These are phyloP conservation scores for Mortierella sp. DNA, from an alignment of 371 early-diverging fungal species.

Conservation along the genomic window DNA sequence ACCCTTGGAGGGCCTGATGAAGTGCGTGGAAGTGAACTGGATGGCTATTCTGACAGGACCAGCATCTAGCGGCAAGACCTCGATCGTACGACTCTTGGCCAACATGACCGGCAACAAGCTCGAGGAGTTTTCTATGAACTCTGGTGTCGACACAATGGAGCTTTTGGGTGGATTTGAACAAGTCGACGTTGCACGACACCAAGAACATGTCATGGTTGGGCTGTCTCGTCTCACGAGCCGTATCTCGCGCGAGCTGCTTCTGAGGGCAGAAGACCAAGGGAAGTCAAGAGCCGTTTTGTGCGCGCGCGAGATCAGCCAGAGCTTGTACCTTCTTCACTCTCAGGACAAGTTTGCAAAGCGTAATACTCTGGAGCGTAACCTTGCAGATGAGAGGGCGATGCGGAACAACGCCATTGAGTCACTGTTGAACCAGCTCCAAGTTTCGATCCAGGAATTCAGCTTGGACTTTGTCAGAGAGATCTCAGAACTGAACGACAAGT, in stretches of 20 bases:
- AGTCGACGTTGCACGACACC: conserved; percentile 86
- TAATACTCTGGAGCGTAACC: conserved; percentile 20
- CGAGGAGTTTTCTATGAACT: conserved; percentile 95
- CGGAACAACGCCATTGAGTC: conserved; percentile 52
- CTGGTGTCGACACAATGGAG: conserved; percentile 94
- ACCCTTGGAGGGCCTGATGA: conserved; percentile 82
- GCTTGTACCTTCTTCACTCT: conserved; percentile 49
- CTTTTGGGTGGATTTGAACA: conserved; percentile 98
- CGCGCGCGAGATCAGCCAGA: conserved; percentile 51
- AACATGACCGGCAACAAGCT: conserved; percentile 82
- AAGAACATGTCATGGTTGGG: conserved; percentile 63
- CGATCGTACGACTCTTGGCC: conserved; percentile 85
- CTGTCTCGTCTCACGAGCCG: conserved; percentile 46
- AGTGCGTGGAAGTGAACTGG: conserved; percentile 91
- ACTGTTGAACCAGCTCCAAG: conserved; percentile 39
- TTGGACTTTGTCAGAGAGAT: conserved; percentile 35
- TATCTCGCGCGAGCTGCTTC: conserved; percentile 46
- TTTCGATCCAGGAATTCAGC: conserved; percentile 39
- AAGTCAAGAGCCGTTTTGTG: conserved; percentile 18
- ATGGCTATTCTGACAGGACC: conserved; percentile 94
- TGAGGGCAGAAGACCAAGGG: conserved; percentile 6
- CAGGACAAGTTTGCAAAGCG: conserved; percentile 48
- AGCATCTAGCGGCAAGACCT: conserved; percentile 89
- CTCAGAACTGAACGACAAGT: conserved; percentile 39
- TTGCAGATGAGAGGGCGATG: conserved; percentile 51